These are phyloP conservation scores for Murraya koenigii DNA, from an alignment of 345 rosid genomes.

Conservation along the genomic window DNA sequence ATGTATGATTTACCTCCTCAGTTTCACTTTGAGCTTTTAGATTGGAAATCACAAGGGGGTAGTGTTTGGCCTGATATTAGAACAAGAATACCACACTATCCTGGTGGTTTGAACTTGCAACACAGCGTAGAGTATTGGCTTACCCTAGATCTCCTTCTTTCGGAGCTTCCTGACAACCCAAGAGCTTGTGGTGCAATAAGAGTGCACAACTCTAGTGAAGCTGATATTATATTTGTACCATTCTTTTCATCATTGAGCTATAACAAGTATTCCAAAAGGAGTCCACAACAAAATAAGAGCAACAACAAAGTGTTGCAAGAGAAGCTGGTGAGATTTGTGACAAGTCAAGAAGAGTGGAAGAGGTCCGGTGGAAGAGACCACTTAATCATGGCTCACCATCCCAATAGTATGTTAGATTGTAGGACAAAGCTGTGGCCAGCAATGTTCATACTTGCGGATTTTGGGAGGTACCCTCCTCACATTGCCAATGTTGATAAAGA, in stretches of 20 bases:
- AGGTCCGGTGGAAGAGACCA: constrained; percentile 76
- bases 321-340: constrained; percentile 56
- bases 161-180: constrained; percentile 51
- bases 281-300: constrained; percentile 58
- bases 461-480: constrained; percentile 86
- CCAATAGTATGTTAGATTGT: constrained; percentile 81
- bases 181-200: constrained; percentile 54
- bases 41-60: constrained; percentile 56
- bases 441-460: constrained; percentile 78
- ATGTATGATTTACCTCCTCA: constrained; percentile 90
- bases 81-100: constrained; percentile 54
- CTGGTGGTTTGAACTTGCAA: constrained; percentile 94
- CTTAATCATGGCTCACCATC: constrained; percentile 87
- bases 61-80: constrained; percentile 81
- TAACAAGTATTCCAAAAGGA: constrained; percentile 64
- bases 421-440: constrained; percentile 81
- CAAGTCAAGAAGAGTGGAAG: constrained; percentile 72
- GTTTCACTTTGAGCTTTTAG: constrained; percentile 82
- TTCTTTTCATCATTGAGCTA: constrained; percentile 90
- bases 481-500: constrained; percentile 86
- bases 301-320: constrained; percentile 64
- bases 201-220: constrained; percentile 78
- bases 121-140: constrained; percentile 97
- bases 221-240: constrained; percentile 80
- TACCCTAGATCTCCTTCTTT: constrained; percentile 79